Percentiles rank a stretch among this genome's conserved stretches.
Conservation (phyloP, 1,284 basidiomycete species). For the Malassezia furfur region DNA sequence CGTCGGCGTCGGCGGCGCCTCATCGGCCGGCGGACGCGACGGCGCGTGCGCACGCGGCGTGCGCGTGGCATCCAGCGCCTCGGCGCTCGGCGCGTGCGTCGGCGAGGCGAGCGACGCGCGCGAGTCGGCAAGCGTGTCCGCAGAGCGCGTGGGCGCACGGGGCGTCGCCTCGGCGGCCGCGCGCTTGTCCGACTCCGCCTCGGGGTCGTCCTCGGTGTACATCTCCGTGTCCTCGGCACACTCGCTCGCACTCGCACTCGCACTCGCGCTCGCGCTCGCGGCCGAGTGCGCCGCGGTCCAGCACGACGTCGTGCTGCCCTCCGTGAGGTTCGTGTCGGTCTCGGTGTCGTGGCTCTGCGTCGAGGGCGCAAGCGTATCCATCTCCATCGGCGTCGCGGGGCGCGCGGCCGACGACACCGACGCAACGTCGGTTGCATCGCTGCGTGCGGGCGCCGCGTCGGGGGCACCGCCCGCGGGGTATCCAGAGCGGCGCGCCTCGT, state of each 20-base stretch:
- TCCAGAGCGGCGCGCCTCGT: conserved; percentile 3
- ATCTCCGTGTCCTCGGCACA: conserved; percentile 41
- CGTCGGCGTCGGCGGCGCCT: background rate
- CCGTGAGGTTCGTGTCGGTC: background rate
- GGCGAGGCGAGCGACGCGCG: conserved; percentile 3
- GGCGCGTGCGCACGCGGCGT: background rate
- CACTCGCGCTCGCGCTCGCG: conserved; percentile 8
- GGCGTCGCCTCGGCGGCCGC: conserved; percentile 13
- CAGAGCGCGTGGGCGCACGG: background rate
- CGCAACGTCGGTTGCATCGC: background rate
- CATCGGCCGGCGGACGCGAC: background rate
- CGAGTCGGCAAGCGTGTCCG: too few relatives aligned
- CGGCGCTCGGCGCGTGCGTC: background rate
- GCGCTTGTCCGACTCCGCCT: conserved; percentile 1
- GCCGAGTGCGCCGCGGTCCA: background rate
- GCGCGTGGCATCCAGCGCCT: background rate
- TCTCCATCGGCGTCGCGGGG: conserved; percentile 7
- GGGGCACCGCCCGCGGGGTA: background rate
- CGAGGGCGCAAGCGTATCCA: background rate
- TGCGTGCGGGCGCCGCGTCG: background rate
- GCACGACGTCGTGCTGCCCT: background rate
- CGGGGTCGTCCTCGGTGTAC: conserved; percentile 30
- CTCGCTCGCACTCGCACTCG: conserved; percentile 39
- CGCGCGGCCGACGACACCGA: background rate
- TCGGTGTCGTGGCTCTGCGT: background rate